A percentile compares a stretch with the other conserved stretches of the same genome.
Conservation (phyloP, 768 basidiomycete genomes). For the Tylopilus sp. region DNA sequence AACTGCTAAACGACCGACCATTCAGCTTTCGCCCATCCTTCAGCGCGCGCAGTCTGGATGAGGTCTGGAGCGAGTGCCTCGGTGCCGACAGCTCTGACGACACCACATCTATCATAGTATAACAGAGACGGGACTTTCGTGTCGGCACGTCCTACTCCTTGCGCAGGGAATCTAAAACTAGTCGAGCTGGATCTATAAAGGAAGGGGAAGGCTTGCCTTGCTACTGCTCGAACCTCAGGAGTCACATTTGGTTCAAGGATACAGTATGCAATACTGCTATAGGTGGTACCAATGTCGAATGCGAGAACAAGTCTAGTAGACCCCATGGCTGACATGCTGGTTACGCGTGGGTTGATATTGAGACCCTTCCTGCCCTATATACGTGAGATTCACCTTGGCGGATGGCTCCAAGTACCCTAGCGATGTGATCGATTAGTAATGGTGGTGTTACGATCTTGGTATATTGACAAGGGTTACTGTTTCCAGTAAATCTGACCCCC, state of each 20-base stretch:
- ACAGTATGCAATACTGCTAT: neutral
- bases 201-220: neutral
- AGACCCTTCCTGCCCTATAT: too few species aligned
- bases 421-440: too few species aligned
- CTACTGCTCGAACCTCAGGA: conserved; percentile 7
- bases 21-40: conserved; percentile 19
- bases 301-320: neutral
- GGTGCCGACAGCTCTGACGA: conserved; percentile 37
- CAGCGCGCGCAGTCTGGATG: conserved; percentile 33
- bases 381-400: too few species aligned
- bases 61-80: conserved; percentile 34
- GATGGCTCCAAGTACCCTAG: too few species aligned
- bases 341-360: neutral
- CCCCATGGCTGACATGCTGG: neutral
- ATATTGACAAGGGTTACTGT: too few species aligned
- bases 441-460: too few species aligned
- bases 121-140: conserved; percentile 45
- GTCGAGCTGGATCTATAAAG: neutral
- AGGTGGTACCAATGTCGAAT: neutral
- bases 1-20: conserved; percentile 7
- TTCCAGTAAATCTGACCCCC: too few species aligned
- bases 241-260: conserved; percentile 3
- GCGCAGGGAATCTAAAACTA: conserved; percentile 34
- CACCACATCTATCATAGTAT: conserved; percentile 39
- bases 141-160: conserved; percentile 36